Evolutionary conservation across 805 yeast species (phyloP).

Genomic region (Metschnikowia rubicola): DNA sequence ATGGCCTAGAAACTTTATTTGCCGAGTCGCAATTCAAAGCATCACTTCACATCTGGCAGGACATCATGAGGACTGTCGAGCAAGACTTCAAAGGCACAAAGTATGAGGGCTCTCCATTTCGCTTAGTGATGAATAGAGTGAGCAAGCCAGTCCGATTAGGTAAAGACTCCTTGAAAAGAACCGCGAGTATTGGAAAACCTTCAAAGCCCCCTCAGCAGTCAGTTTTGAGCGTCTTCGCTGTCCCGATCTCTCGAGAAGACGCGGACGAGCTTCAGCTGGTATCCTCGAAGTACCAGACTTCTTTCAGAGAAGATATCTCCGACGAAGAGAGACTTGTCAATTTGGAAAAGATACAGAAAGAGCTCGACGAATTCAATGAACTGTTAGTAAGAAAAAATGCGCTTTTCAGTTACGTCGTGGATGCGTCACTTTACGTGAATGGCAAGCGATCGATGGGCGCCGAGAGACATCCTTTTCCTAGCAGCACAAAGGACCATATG

Average conservation of each 20-base stretch:
- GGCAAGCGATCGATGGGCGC: constrained; percentile 8
- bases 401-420: constrained; percentile 24
- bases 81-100: constrained; percentile 23
- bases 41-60: constrained; percentile 24
- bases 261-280: constrained; percentile 24
- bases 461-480: constrained; percentile 24
- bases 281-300: constrained; percentile 27
- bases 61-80: constrained; percentile 25
- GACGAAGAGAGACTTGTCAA: constrained; percentile 22
- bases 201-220: constrained; percentile 5
- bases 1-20: constrained; percentile 11
- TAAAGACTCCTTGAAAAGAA: background rate
- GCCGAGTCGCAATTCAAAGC: constrained; percentile 20
- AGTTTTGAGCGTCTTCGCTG: constrained; percentile 27
- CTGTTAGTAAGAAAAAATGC: constrained; percentile 16
- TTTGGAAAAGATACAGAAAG: constrained; percentile 23
- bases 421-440: constrained; percentile 19
- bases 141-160: background rate
- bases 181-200: too few relatives aligned
- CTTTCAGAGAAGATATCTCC: constrained; percentile 27
- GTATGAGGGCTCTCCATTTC: constrained; percentile 21
- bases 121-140: constrained; percentile 26
- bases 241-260: constrained; percentile 25
- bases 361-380: constrained; percentile 25
- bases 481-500: constrained; percentile 20